Percentiles rank a stretch among this genome's conserved stretches.
Conservation (phyloP, 495 filamentous ascomycete species). For the Glonium stellatum region DNA sequence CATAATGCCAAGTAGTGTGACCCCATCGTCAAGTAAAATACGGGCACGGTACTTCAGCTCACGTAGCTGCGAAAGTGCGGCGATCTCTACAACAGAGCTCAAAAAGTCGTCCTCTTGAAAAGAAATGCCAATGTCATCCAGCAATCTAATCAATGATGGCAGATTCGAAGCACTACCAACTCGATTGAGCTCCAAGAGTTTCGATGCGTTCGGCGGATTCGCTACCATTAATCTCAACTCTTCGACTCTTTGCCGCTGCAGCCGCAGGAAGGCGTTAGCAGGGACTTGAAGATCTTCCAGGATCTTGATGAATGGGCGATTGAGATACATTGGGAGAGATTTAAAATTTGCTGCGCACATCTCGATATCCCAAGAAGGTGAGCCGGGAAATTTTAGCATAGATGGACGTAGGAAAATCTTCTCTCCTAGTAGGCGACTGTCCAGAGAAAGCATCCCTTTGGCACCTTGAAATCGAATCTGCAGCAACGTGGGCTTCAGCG, state of each 20-base stretch:
- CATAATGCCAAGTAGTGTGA: constrained; percentile 72
- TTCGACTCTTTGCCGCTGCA: constrained; percentile 52
- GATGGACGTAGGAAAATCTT: constrained; percentile 54
- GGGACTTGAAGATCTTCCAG: constrained; percentile 63
- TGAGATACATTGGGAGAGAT: constrained; percentile 62
- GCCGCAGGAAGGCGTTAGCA: constrained; percentile 48
- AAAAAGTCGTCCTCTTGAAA: constrained; percentile 63
- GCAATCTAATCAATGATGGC: constrained; percentile 50
- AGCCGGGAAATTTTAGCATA: constrained; percentile 68
- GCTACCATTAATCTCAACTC: constrained; percentile 51
- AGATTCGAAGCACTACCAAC: constrained; percentile 49
- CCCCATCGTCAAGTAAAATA: constrained; percentile 60
- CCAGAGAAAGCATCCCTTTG: constrained; percentile 68
- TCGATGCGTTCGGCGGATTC: constrained; percentile 50
- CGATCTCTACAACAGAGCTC: constrained; percentile 53
- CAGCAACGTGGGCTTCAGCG: constrained; percentile 51
- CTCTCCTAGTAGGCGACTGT: constrained; percentile 46
- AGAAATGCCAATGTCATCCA: constrained; percentile 47
- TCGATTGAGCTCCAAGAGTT: constrained; percentile 52
- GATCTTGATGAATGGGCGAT: constrained; percentile 74
- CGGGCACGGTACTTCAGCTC: constrained; percentile 68
- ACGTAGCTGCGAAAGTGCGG: constrained; percentile 57
- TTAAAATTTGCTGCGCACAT: constrained; percentile 63
- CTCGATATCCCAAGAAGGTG: constrained; percentile 50
- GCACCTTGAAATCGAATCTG: constrained; percentile 65